These are phyloP conservation scores for Termitomyces sp. DNA, from an alignment of 768 basidiomycete species.

Conservation along the genomic window DNA sequence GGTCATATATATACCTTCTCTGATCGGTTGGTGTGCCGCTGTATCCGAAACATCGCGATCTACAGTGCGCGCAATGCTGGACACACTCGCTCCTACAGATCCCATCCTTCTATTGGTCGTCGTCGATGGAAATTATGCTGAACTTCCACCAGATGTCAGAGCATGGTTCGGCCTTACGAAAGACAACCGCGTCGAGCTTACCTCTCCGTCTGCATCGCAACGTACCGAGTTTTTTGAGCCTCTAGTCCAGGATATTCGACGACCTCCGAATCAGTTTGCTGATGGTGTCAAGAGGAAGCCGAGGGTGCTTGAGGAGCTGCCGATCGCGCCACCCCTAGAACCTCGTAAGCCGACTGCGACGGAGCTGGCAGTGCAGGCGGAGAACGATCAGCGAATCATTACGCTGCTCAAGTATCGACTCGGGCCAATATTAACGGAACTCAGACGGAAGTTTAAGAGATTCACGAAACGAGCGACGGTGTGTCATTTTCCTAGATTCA, in stretches of 20 bases:
- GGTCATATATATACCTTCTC: conserved; percentile 90
- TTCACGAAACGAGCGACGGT: conserved; percentile 81
- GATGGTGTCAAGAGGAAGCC: conserved; percentile 83
- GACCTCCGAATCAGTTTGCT: conserved; percentile 83
- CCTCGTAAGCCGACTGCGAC: conserved; percentile 77
- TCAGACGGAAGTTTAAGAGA: conserved; percentile 89
- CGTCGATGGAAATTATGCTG: conserved; percentile 68
- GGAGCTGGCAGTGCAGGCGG: conserved; percentile 78
- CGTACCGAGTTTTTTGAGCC: conserved; percentile 73
- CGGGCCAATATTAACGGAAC: conserved; percentile 81
- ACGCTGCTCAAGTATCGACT: conserved; percentile 87
- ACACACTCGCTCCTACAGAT: conserved; percentile 86
- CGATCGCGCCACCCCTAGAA: conserved; percentile 85
- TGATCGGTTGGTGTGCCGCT: conserved; percentile 80
- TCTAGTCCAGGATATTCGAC: conserved; percentile 61
- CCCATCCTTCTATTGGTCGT: conserved; percentile 91
- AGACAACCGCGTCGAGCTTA: conserved; percentile 70
- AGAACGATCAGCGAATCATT: conserved; percentile 72
- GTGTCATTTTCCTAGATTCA: conserved; percentile 21
- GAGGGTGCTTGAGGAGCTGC: conserved; percentile 80
- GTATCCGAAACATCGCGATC: conserved; percentile 80
- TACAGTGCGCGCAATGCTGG: conserved; percentile 87
- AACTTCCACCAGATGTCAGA: conserved; percentile 77
- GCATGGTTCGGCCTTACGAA: conserved; percentile 84
- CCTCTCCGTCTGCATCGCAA: conserved; percentile 45